Evolutionary conservation across 495 filamentous ascomycete genomes (phyloP), one percentile per base, ranked within the genome.

Genomic region (Aspergillus heteromorphus): DNA sequence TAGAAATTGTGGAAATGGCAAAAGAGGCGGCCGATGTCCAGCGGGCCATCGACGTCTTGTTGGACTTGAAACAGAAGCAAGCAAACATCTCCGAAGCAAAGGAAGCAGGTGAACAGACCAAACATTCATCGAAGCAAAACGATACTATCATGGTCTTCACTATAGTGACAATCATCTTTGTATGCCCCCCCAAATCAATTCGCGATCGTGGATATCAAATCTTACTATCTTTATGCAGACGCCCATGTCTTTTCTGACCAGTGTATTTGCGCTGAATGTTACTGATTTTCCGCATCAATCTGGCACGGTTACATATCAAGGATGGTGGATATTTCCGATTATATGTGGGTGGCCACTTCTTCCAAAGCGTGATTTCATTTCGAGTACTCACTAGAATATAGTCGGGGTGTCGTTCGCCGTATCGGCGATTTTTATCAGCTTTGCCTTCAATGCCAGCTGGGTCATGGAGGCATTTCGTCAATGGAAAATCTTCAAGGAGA

Each of bases 81-180:
- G 80, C 80, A 20, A 83, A 80, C 58, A 78, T 78, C 7, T 70
- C 79, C 23, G 81, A 84, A 56, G 81, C 82, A 2, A 1, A 31
- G 2, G 27, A 30, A 6, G 8, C 16, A n/a, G 30, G 21, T 1
- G 23, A 16, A 16, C 45, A 48, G 25, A 31, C 13, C 4, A 29
- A 6, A 7, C 23, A 48, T 2, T 30, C 45, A 16, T 7, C 45
- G 25, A 48, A 48, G 21, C 45, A 31, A 17, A 30, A 30, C 3
- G 11, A 30, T 4, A 19, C 25, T 4, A 31, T 48, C 18, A 48
- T 48, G 45, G 18, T 19, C 14, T 48, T 48, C 10, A 48, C 45
- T 17, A 31, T 48, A 8, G 45, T 48, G 23, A 48, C 23, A 21
- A 48, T 48, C 14, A 31, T 48, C 13, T 48, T 48, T 18, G 45